These are phyloP conservation scores for Phoenix roebelenii DNA, from an alignment of 176 grass and related monocot species.

Conservation along the genomic window DNA sequence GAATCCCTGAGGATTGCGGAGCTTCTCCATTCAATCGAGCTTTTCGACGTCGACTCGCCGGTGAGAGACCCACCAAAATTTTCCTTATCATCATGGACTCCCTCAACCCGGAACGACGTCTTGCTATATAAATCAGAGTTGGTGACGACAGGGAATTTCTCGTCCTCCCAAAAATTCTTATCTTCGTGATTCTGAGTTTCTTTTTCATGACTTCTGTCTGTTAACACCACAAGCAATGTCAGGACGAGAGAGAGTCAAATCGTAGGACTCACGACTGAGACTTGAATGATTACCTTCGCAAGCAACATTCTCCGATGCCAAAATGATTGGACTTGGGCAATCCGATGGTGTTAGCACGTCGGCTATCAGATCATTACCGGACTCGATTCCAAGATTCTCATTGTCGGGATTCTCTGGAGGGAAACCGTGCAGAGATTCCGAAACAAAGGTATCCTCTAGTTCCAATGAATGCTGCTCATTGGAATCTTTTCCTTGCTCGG, in stretches of 20 bases:
- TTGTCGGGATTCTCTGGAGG: not conserved
- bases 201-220: too few species aligned
- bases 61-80: conserved; percentile 36
- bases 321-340: too few species aligned
- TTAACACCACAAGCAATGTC: not conserved
- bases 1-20: conserved; percentile 72
- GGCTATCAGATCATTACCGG: not conserved
- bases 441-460: conserved; percentile 27
- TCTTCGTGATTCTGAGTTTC: too few species aligned
- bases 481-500: conserved; percentile 44
- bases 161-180: too few species aligned
- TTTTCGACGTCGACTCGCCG: conserved; percentile 95
- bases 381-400: not conserved
- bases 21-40: conserved; percentile 87
- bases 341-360: not conserved
- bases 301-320: not conserved
- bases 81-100: conserved; percentile 4
- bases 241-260: not conserved
- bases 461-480: conserved; percentile 29
- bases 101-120: conserved; percentile 6
- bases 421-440: conserved; percentile 21
- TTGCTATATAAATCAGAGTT: too few species aligned
- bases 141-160: too few species aligned
- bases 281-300: conserved; percentile 21
- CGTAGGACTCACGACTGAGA: not conserved